These are phyloP conservation scores for Bassia scoparia DNA, from an alignment of 148 eudicot species.

Conservation along the genomic window DNA sequence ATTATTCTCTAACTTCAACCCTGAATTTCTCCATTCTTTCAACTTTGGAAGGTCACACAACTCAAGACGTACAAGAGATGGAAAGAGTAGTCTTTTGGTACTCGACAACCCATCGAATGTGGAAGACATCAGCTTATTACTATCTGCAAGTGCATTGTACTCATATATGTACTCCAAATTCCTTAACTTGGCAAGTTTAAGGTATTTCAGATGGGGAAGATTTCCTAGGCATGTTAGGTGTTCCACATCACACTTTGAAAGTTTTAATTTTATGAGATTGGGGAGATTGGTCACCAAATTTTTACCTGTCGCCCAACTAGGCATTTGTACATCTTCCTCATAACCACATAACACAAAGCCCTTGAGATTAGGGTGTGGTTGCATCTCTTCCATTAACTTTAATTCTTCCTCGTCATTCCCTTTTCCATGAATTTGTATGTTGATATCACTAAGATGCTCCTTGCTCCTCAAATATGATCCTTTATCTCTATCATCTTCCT, in stretches of 20 bases:
- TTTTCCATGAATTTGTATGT: neutral
- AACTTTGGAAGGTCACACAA: conserved; percentile 9
- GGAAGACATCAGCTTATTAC: no score
- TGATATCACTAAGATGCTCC: neutral
- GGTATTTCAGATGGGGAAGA: neutral
- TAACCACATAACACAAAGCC: neutral
- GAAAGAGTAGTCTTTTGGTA: neutral
- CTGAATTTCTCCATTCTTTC: conserved; percentile 18
- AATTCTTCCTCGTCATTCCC: neutral
- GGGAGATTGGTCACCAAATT: conserved; percentile 11
- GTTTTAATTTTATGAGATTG: conserved; percentile 10
- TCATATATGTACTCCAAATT: conserved; percentile 8
- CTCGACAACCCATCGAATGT: no score
- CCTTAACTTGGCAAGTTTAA: neutral
- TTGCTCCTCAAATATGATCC: neutral
- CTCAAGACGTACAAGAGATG: conserved; percentile 14
- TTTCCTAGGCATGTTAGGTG: conserved; percentile 5
- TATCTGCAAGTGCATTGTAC: neutral
- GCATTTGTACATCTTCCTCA: conserved; percentile 11
- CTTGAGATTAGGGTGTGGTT: neutral
- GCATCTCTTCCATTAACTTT: neutral
- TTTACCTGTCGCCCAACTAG: conserved; percentile 5
- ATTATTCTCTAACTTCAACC: neutral
- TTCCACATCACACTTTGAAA: neutral
- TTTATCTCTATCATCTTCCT: neutral